phyloP scores from a whole-genome alignment of 2,329 filamentous ascomycete genomes.

The Didymella exigua region DNA sequence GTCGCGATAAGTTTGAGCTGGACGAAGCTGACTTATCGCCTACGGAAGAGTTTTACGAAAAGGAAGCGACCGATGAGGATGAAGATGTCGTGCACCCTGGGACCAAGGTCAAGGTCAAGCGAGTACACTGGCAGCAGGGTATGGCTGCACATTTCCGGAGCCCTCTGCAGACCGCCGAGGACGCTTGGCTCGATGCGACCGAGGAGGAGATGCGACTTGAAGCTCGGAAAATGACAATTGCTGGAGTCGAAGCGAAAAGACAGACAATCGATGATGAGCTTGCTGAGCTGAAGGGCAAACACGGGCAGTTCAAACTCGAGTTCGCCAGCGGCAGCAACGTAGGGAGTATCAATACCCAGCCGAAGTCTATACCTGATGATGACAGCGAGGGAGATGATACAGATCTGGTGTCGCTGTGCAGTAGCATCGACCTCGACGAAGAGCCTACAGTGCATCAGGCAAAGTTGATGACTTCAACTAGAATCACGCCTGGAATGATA shows the following conservation, averaged over 20 bases:
- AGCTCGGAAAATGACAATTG: background rate
- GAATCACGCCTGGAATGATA: conserved; percentile 24
- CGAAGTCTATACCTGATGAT: background rate
- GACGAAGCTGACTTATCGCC: conserved; percentile 22
- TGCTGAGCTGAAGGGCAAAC: conserved; percentile 13
- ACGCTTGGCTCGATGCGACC: conserved; percentile 28
- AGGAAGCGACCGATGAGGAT: background rate
- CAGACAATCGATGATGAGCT: conserved; percentile 17
- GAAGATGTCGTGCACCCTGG: conserved; percentile 7
- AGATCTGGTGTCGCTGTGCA: conserved; percentile 19
- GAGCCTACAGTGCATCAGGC: conserved; percentile 27
- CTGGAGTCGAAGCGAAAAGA: conserved; percentile 15
- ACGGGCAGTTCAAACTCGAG: conserved; percentile 18
- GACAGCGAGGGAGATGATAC: conserved; percentile 11
- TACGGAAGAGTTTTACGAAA: conserved; percentile 7
- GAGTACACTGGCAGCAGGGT: conserved; percentile 1
- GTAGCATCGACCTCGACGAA: conserved; percentile 28
- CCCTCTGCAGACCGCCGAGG: conserved; percentile 31
- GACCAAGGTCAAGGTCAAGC: conserved; percentile 5
- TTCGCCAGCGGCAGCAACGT: background rate
- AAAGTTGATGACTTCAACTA: conserved; percentile 16
- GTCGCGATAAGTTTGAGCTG: conserved; percentile 10
- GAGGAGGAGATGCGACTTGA: conserved; percentile 19
- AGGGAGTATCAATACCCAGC: background rate
- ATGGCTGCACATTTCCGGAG: conserved; percentile 13